Evolutionary conservation across 2,329 filamentous ascomycete genomes (phyloP).

Genomic region (Alternaria atra): DNA sequence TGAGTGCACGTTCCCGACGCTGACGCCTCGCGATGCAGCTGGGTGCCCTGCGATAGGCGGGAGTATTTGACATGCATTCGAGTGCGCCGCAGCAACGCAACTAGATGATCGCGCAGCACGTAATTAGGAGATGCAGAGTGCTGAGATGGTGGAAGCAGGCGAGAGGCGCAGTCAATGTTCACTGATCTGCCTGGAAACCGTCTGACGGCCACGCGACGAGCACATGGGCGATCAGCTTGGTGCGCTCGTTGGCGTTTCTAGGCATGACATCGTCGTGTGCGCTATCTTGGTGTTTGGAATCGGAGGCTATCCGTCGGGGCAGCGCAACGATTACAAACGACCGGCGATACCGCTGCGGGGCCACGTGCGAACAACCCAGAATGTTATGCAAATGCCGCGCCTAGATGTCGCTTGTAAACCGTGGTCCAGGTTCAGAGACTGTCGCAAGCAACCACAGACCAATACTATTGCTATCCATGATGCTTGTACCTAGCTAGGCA

Average conservation of each 20-base stretch:
- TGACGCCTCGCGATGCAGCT: constrained; percentile 3
- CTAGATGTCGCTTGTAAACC: constrained; percentile 4
- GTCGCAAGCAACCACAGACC: constrained; percentile 12
- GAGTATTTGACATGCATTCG: constrained; percentile 12
- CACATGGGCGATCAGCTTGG: constrained; percentile 23
- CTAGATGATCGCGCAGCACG: constrained; percentile 21
- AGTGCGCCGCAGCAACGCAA: constrained; percentile 14
- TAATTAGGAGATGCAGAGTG: constrained; percentile 13
- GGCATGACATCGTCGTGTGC: constrained; percentile 8
- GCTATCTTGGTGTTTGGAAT: constrained; percentile 13
- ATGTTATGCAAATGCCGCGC: neutral
- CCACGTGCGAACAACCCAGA: constrained; percentile 4
- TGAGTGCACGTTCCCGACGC: constrained; percentile 7
- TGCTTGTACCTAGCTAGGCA: neutral
- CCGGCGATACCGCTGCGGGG: constrained; percentile 4
- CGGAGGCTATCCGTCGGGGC: neutral
- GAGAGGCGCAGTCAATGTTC: constrained; percentile 1
- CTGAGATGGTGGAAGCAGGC: neutral
- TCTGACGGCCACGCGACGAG: constrained; percentile 24
- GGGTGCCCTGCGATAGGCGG: constrained; percentile 5
- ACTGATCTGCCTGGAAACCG: constrained; percentile 4
- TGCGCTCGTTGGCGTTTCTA: constrained; percentile 13
- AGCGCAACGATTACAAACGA: constrained; percentile 4
- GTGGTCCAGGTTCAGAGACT: constrained; percentile 10
- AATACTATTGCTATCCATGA: constrained; percentile 1